Percentiles rank a stretch among this genome's conserved stretches.
Conservation (phyloP, 305 asterid species). For the Andrographis paniculata region DNA sequence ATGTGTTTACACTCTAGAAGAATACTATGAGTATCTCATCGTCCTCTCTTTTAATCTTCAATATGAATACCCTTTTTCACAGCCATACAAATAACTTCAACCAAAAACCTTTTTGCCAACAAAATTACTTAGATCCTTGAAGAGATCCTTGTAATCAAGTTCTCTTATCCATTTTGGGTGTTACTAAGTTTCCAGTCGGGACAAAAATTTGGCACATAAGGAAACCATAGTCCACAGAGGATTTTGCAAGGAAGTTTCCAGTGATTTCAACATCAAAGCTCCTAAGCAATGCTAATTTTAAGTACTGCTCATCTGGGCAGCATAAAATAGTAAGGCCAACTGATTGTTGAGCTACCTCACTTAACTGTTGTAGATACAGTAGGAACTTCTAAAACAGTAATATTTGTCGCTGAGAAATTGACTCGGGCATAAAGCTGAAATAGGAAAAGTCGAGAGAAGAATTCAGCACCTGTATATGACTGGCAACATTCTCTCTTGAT, state of each 20-base stretch:
- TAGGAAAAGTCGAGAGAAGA: constrained; percentile 3
- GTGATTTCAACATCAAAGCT: constrained; percentile 58
- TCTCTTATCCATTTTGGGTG: constrained; percentile 50
- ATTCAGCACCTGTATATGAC: constrained; percentile 70
- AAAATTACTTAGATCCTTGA: constrained; percentile 39
- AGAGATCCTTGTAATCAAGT: constrained; percentile 43
- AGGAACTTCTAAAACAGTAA: constrained; percentile 65
- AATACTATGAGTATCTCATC: too few species aligned
- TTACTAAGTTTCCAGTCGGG: constrained; percentile 43
- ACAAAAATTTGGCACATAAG: constrained; percentile 52
- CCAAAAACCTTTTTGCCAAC: constrained; percentile 40
- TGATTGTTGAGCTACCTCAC: constrained; percentile 68
- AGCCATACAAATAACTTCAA: too few species aligned
- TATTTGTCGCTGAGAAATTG: constrained; percentile 1
- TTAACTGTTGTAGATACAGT: constrained; percentile 65
- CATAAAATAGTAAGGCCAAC: constrained; percentile 46
- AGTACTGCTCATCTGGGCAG: constrained; percentile 48
- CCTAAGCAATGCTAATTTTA: constrained; percentile 45
- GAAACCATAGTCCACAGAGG: constrained; percentile 62
- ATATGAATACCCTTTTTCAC: too few species aligned
- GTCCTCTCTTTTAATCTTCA: too few species aligned
- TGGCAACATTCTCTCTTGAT: constrained; percentile 87
- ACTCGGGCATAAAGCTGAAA: background rate
- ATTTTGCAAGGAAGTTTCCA: constrained; percentile 61
- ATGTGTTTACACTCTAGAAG: too few species aligned